Evolutionary conservation across 1,284 basidiomycete genomes (phyloP), one percentile per base, ranked within the genome.

Genomic region (Apiotrichum akiyoshidainum): DNA sequence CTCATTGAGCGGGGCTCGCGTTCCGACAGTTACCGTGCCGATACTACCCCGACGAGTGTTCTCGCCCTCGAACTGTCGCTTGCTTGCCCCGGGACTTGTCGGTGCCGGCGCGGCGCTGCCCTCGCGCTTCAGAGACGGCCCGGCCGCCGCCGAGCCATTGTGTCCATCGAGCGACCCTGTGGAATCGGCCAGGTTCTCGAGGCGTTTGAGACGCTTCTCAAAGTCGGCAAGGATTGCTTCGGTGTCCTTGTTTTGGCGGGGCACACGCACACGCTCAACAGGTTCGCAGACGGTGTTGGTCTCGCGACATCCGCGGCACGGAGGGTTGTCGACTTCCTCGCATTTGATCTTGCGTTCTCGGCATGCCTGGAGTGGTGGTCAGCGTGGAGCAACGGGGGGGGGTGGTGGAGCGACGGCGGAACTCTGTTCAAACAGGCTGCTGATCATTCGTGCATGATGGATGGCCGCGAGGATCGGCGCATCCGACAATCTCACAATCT

Each of bases 331-430:
- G 19, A 46, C 49, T 31, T 48, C 55, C 21, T 57, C 55, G 26
- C 55, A 57, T 17, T 57, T 57, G 48, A 57, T 57, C 55, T 57
- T 57, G 48, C 55, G 55, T 22, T 52, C 55, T 5, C 55, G 47
- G 21, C 55, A 57, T 14, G 49, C 40, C 54, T 56, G 46, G 16
- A 10, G 5, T 5, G 12, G 42, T 44, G n/a, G 11, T 37, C 12
- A 37, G 37, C 37, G 3, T 37, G 37, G 14, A 35, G 8, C 8
- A 35, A n/a, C n/a, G n/a, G n/a, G n/a, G n/a, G n/a, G 3, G 26
- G 26, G 3, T 31, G 26, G 26, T 31, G 26, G 26, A 31, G 4
- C 26, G 7, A 31, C 26, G 3, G 7, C 7, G 26, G 26, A 7
- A 31, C 4, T 4, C 26, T 31, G 26, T 31, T 31, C 26, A 31